Percentiles rank a stretch among this genome's conserved stretches.
Evolutionary conservation across 371 early-diverging fungal species (phyloP).

Genomic region (Mortierella sp.): DNA sequence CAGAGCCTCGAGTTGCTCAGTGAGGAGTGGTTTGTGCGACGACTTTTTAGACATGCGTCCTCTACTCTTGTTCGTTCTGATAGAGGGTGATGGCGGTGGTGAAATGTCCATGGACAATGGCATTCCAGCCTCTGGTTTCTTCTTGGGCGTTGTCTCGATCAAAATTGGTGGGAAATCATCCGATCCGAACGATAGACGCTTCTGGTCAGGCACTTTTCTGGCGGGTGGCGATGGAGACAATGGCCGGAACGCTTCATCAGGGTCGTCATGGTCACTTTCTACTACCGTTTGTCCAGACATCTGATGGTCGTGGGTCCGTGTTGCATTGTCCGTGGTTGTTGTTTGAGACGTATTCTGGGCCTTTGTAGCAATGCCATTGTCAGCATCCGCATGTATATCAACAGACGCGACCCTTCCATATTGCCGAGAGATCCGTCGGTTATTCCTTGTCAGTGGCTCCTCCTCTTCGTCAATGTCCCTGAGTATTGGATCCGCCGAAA

Average conservation of each 20-base stretch:
- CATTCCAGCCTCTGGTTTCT: slow-evolving; percentile 43
- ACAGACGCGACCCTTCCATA: not conserved
- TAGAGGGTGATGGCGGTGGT: not conserved
- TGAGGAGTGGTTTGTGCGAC: slow-evolving; percentile 10
- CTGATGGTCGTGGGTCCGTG: too few relatives aligned
- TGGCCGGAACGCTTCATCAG: too few relatives aligned
- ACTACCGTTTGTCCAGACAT: too few relatives aligned
- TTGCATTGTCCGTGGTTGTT: too few relatives aligned
- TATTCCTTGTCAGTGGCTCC: not conserved
- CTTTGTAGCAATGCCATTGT: too few relatives aligned
- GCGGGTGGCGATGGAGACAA: not conserved
- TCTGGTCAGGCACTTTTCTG: not conserved
- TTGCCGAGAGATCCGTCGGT: slow-evolving; percentile 15
- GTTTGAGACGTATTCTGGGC: too few relatives aligned
- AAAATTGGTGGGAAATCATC: slow-evolving; percentile 15
- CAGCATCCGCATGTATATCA: not conserved
- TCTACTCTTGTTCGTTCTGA: not conserved
- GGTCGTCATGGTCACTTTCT: too few relatives aligned
- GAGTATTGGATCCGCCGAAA: too few relatives aligned
- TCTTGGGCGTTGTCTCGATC: slow-evolving; percentile 18
- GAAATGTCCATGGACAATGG: slow-evolving; percentile 17
- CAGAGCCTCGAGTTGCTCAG: slow-evolving; percentile 31
- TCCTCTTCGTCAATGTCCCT: not conserved
- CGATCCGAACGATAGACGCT: not conserved
- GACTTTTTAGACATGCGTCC: not conserved